Percentiles rank a stretch among this genome's conserved stretches.
phyloP scores from a whole-genome alignment of 352 stramenopile genomes.

The Pythium angustatum region DNA sequence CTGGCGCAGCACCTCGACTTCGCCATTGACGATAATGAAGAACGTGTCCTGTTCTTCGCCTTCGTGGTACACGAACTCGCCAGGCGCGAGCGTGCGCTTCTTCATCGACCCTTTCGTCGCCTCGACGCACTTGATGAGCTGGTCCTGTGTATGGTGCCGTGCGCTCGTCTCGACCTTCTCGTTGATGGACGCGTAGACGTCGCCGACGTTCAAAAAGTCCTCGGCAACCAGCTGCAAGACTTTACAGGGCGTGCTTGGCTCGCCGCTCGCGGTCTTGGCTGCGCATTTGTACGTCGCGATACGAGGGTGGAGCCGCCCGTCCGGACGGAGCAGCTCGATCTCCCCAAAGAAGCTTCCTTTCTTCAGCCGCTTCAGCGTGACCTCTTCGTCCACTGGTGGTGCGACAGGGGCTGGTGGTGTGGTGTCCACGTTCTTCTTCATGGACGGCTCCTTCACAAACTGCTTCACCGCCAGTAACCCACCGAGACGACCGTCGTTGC shows the following conservation, averaged over 20 bases:
- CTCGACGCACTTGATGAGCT: constrained; percentile 79
- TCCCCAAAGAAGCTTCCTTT: constrained; percentile 82
- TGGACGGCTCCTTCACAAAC: constrained; percentile 7
- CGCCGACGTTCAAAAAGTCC: constrained; percentile 78
- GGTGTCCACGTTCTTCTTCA: constrained; percentile 3
- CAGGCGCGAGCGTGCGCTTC: constrained; percentile 52
- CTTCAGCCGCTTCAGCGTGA: constrained; percentile 59
- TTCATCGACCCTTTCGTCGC: constrained; percentile 68
- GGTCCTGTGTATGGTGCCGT: constrained; percentile 62
- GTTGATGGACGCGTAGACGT: constrained; percentile 73
- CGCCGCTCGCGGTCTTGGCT: constrained; percentile 2
- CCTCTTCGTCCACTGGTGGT: constrained; percentile 36
- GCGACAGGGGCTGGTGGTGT: neutral
- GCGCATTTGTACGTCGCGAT: constrained; percentile 73
- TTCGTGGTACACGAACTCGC: constrained; percentile 81
- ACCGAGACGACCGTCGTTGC: constrained; percentile 31
- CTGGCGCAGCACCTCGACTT: constrained; percentile 71
- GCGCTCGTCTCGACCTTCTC: constrained; percentile 61
- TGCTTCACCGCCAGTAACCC: constrained; percentile 32
- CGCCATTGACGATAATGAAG: constrained; percentile 75
- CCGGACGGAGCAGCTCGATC: constrained; percentile 72
- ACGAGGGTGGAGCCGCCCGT: constrained; percentile 64
- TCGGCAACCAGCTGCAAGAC: constrained; percentile 79
- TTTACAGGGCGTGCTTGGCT: constrained; percentile 51
- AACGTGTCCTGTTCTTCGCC: constrained; percentile 77